phyloP scores from a whole-genome alignment of 2,329 filamentous ascomycete species.

The Xylariaceae sp. region DNA sequence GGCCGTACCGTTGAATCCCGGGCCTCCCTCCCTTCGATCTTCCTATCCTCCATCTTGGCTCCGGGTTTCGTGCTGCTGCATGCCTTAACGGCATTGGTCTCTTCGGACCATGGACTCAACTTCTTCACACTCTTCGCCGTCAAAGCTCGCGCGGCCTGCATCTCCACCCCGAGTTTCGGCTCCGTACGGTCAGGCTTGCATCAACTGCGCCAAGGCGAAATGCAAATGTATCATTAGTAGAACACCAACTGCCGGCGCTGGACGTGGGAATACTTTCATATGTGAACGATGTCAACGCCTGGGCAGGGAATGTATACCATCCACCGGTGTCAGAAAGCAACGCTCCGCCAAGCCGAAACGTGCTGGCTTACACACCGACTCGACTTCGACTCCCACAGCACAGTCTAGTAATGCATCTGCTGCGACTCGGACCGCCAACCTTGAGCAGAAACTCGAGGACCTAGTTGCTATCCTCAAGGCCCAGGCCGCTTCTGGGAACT shows the following conservation, averaged over 20 bases:
- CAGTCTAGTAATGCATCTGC: conserved; percentile 4
- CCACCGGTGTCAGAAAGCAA: conserved; percentile 32
- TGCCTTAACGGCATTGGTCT: too few relatives aligned
- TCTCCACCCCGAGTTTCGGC: conserved; percentile 25
- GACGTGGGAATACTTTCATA: conserved; percentile 4
- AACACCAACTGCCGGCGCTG: conserved; percentile 4
- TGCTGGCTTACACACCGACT: not conserved
- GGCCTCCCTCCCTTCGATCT: too few relatives aligned
- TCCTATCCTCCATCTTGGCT: conserved; percentile 1
- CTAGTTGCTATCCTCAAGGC: conserved; percentile 27
- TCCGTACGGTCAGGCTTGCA: conserved; percentile 40
- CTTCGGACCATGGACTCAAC: conserved; percentile 6
- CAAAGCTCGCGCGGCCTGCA: not conserved
- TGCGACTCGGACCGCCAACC: conserved; percentile 19
- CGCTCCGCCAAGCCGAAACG: conserved; percentile 12
- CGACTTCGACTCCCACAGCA: conserved; percentile 1
- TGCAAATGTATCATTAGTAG: conserved; percentile 40
- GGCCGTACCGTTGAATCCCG: too few relatives aligned
- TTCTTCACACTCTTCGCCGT: conserved; percentile 6
- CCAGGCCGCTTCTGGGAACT: conserved; percentile 16
- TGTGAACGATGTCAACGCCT: conserved; percentile 42
- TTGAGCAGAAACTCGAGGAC: conserved; percentile 30
- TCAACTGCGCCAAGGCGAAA: conserved; percentile 41
- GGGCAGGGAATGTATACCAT: conserved; percentile 37
- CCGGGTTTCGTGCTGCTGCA: not conserved